Evolutionary conservation across 2,329 filamentous ascomycete species (phyloP), one percentile per base, ranked within the genome.

Genomic region (Tolypocladium endophyticum): DNA sequence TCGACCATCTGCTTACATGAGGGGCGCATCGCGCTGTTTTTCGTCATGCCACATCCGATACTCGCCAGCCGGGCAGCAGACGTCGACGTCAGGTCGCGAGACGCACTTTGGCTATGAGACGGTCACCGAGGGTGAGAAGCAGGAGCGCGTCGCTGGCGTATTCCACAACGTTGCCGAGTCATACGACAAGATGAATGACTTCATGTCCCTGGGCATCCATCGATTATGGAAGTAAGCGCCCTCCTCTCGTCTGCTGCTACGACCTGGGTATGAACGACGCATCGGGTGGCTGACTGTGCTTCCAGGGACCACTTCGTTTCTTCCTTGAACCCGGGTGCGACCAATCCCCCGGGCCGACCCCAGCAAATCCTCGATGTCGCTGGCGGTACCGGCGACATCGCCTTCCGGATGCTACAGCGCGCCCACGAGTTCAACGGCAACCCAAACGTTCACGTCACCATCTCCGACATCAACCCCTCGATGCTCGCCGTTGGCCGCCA

Each of bases 101-200:
- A 96, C 92, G 56, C 92, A 96, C 76, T 97, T 97, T 73, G 92
- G 92, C 57, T 97, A 91, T 73, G 83, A 92, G 76, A 93, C 90
- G 50, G 82, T 97, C 47, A 85, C 88, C 20, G 90, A 95, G 71
- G 80, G 85, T 12, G 81, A 94, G 73, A 97, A 97, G 76, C 78
- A 76, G 53, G 69, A 80, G 65, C 73, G 77, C 81, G 92, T 97
- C 47, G 89, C 89, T 61, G 86, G 84, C 50, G 94, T 99, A 61
- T 99, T 99, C 78, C 93, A 90, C 74, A 97, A 89, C 65, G 94
- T 99, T 47, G 94, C 94, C 66, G 87, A 90, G 63, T 91, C 89
- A 23, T 99, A 99, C 77, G 94, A 99, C 75, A 88, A 87, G 63
- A 99, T 99, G 94, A 99, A 99, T 77, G 94, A 99, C 74, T 83